phyloP scores from a whole-genome alignment of 345 rosid species.

The Rhizophora apiculata region DNA sequence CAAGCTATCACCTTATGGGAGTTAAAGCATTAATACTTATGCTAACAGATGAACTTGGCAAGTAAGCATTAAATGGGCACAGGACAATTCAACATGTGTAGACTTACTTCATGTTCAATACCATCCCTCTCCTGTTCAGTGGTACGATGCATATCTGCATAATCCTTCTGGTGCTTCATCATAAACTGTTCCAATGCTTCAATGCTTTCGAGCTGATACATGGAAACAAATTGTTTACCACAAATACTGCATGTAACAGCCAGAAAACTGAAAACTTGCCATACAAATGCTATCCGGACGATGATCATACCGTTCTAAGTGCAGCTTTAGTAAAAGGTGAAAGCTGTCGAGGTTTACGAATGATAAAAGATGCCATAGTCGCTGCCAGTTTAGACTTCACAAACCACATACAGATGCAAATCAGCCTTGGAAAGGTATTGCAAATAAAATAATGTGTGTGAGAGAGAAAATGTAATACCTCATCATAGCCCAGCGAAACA shows the following conservation, averaged over 20 bases:
- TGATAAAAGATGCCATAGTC: conserved; percentile 77
- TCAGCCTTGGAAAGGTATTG: not conserved
- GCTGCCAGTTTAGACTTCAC: conserved; percentile 67
- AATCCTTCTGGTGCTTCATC: conserved; percentile 78
- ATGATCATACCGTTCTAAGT: conserved; percentile 53
- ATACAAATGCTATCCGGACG: not conserved
- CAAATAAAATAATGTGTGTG: no score
- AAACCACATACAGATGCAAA: not conserved
- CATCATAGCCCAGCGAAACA: conserved; percentile 16
- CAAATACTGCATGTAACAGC: not conserved
- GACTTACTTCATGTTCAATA: conserved; percentile 86
- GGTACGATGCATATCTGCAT: conserved; percentile 73
- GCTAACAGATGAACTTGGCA: no score
- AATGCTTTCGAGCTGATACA: conserved; percentile 61
- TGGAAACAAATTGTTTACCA: not conserved
- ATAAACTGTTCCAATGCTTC: conserved; percentile 71
- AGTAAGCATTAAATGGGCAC: not conserved
- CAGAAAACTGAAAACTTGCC: no score
- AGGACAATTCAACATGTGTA: conserved; percentile 5
- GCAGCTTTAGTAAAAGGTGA: conserved; percentile 66
- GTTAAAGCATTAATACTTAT: no score
- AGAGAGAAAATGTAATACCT: not conserved
- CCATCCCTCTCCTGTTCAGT: conserved; percentile 84
- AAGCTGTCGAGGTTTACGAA: conserved; percentile 62
- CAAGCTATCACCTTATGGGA: no score